Percentiles rank a stretch among this genome's conserved stretches.
phyloP scores from a whole-genome alignment of 2,329 filamentous ascomycete genomes.

The Coniosporium uncinatum region DNA sequence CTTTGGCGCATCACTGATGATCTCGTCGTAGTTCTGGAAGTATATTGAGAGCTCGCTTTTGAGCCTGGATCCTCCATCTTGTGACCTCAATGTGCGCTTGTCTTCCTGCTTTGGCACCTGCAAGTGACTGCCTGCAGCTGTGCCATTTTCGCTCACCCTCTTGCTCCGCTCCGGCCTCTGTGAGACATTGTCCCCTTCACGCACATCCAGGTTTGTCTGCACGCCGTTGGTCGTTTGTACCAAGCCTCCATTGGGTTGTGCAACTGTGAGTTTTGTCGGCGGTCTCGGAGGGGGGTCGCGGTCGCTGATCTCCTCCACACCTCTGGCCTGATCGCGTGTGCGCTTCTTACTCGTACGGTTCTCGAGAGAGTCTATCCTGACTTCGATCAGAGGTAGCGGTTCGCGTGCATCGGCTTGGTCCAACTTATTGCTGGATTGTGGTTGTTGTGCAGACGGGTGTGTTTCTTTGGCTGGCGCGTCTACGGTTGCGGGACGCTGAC shows the following conservation, averaged over 20 bases:
- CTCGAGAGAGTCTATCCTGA: too few species aligned
- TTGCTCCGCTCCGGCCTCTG: not conserved
- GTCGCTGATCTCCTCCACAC: not conserved
- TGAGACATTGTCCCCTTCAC: not conserved
- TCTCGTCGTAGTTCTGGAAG: slow-evolving; percentile 91
- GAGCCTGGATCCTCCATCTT: slow-evolving; percentile 74
- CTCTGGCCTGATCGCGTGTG: not conserved
- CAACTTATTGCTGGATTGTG: too few species aligned
- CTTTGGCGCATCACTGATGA: slow-evolving; percentile 80
- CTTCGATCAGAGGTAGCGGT: too few species aligned
- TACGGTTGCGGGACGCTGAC: too few species aligned
- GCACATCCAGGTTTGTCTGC: not conserved
- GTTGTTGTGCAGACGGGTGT: too few species aligned
- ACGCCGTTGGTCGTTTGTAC: not conserved
- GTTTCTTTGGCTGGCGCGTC: too few species aligned
- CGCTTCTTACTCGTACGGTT: not conserved
- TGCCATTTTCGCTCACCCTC: not conserved
- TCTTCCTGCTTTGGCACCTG: slow-evolving; percentile 38
- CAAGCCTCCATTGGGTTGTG: not conserved
- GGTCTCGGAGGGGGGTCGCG: not conserved
- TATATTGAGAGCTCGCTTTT: slow-evolving; percentile 91
- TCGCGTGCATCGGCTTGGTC: too few species aligned
- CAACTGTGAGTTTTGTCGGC: not conserved
- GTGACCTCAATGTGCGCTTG: slow-evolving; percentile 76
- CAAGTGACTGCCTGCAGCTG: not conserved